Conservation (phyloP, 148 eudicot genomes). For the Pouteria glomerata region DNA sequence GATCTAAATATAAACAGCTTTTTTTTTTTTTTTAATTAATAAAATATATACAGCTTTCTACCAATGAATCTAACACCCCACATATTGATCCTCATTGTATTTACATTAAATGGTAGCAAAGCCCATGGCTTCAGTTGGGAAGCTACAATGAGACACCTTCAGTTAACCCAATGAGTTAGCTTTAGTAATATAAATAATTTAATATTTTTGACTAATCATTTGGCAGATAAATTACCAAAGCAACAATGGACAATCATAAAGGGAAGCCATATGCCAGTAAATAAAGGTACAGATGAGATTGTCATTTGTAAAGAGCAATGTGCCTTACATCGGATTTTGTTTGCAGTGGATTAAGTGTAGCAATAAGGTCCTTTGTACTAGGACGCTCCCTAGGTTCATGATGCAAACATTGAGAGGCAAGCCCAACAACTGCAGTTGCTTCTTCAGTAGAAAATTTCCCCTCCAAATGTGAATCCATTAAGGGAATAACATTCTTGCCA, state of each 20-base stretch:
- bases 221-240: background rate
- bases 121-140: background rate
- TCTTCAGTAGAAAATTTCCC: conserved; percentile 31
- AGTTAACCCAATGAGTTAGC: background rate
- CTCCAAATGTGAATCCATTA: conserved; percentile 32
- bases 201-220: background rate
- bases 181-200: background rate
- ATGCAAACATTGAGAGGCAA: conserved; percentile 64
- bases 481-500: conserved; percentile 44
- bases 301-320: background rate
- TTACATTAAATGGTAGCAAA: background rate
- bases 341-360: conserved; percentile 45
- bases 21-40: too few relatives aligned
- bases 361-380: conserved; percentile 45
- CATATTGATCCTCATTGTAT: background rate
- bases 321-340: conserved; percentile 44
- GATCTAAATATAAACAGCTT: too few relatives aligned
- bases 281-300: background rate
- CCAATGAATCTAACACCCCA: background rate
- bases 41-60: background rate
- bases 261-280: background rate
- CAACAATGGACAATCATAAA: background rate
- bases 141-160: background rate
- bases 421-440: conserved; percentile 37
- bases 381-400: conserved; percentile 72